Evolutionary conservation across 2,329 filamentous ascomycete species (phyloP).

Genomic region (Hirsutella minnesotensis): DNA sequence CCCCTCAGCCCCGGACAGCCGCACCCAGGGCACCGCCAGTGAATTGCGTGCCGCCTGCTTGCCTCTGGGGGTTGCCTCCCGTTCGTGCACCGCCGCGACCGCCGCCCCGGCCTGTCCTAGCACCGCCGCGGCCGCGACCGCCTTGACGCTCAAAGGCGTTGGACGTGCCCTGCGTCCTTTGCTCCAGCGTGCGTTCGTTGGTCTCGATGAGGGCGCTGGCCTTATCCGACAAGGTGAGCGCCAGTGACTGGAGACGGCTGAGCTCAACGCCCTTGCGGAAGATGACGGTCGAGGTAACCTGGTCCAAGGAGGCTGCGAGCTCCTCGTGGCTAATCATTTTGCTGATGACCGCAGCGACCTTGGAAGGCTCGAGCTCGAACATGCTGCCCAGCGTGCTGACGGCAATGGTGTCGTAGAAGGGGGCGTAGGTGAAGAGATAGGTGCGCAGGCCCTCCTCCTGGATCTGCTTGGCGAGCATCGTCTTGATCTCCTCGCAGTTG

Average conservation of each 20-base stretch:
- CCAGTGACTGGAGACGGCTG: conserved; percentile 87
- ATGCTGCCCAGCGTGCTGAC: conserved; percentile 76
- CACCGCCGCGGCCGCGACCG: conserved; percentile 59
- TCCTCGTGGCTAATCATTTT: conserved; percentile 99
- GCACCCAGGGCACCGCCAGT: conserved; percentile 69
- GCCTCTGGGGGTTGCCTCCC: conserved; percentile 49
- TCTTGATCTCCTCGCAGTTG: conserved; percentile 84
- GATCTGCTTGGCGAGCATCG: conserved; percentile 94
- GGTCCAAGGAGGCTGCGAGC: conserved; percentile 87
- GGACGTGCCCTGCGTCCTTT: conserved; percentile 88
- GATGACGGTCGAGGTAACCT: conserved; percentile 93
- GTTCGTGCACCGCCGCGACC: conserved; percentile 49
- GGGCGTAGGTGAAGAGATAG: conserved; percentile 98
- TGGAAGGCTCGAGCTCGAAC: conserved; percentile 87
- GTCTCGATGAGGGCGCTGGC: conserved; percentile 90
- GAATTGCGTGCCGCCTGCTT: conserved; percentile 66
- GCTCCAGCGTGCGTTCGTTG: conserved; percentile 95
- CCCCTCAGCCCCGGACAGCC: conserved; percentile 44
- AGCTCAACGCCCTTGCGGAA: conserved; percentile 99
- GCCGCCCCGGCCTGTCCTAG: conserved; percentile 48
- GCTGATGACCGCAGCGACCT: conserved; percentile 90
- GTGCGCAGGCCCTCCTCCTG: conserved; percentile 97
- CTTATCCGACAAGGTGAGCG: conserved; percentile 90
- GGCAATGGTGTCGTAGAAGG: conserved; percentile 95
- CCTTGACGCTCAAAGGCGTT: conserved; percentile 93